Conservation (phyloP, 352 stramenopile species). For the Aphanomyces stellatus region DNA sequence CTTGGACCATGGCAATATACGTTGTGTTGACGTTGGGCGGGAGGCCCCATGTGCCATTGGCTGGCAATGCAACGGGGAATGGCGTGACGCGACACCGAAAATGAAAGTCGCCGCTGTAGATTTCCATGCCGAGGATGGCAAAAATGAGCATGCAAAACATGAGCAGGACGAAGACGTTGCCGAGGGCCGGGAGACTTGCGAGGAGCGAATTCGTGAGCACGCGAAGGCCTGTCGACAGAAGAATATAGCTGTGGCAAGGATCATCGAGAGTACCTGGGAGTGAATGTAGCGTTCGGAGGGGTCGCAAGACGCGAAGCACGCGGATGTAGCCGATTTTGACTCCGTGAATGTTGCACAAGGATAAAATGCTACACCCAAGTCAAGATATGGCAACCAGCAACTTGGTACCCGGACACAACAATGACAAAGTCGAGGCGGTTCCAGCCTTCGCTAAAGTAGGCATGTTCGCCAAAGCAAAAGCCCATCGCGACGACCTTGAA, state of each 20-base stretch:
- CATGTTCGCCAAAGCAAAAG: constrained; percentile 47
- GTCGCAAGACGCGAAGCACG: constrained; percentile 52
- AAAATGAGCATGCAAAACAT: constrained; percentile 90
- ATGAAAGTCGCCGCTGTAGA: constrained; percentile 76
- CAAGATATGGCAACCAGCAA: not conserved
- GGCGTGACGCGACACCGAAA: constrained; percentile 67
- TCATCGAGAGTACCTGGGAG: constrained; percentile 33
- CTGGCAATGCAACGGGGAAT: constrained; percentile 48
- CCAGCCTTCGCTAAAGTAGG: constrained; percentile 83
- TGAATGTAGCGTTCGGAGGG: constrained; percentile 48
- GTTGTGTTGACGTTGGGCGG: not conserved
- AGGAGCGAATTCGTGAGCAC: not conserved
- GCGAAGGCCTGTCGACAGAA: not conserved
- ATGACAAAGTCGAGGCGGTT: constrained; percentile 89
- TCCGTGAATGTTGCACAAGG: constrained; percentile 57
- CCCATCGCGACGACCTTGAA: constrained; percentile 88
- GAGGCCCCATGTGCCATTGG: constrained; percentile 18
- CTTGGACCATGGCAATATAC: not conserved
- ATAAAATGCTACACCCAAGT: constrained; percentile 36
- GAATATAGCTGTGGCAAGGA: not conserved
- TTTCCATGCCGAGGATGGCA: constrained; percentile 81
- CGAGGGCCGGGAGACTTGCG: constrained; percentile 51
- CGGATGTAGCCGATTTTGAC: constrained; percentile 30
- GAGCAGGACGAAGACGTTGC: constrained; percentile 79
- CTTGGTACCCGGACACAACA: constrained; percentile 64